These are phyloP conservation scores for Taphrina confusa DNA, from an alignment of 1,139 yeast species.

Conservation along the genomic window DNA sequence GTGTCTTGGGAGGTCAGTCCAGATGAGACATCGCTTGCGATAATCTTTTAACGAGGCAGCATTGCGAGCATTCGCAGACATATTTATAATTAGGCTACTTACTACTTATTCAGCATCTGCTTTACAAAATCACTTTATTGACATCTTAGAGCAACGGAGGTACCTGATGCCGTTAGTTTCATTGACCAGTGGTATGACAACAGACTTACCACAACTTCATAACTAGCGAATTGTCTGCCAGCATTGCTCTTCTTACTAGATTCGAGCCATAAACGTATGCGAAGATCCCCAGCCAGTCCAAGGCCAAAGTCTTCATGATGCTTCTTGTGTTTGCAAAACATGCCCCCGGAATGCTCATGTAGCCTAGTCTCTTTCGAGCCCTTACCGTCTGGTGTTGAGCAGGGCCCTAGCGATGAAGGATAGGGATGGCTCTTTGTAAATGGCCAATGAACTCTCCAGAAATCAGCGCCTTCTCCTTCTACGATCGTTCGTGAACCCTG, in stretches of 20 bases:
- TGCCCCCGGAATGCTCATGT: constrained; percentile 30
- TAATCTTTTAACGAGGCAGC: no score
- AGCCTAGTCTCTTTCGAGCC: constrained; percentile 15
- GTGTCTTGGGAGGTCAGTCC: no score
- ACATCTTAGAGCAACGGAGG: neutral
- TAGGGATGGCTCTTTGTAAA: constrained; percentile 24
- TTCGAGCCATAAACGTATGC: constrained; percentile 29
- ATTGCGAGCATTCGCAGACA: no score
- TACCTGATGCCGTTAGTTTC: neutral
- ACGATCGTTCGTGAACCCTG: constrained; percentile 8
- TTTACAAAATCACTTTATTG: no score
- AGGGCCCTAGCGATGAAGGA: constrained; percentile 27
- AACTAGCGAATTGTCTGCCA: constrained; percentile 25
- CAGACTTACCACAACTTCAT: constrained; percentile 19
- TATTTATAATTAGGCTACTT: no score
- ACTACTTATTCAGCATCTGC: no score
- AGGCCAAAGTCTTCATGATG: constrained; percentile 33
- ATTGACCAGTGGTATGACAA: no score
- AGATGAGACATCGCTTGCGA: no score
- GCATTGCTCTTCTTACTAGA: constrained; percentile 23
- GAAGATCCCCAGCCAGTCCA: constrained; percentile 29
- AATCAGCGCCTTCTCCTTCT: constrained; percentile 24
- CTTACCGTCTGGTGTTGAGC: constrained; percentile 4
- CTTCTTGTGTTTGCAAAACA: constrained; percentile 28
- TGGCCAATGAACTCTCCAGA: constrained; percentile 30